A percentile compares a stretch with the other conserved stretches of the same genome.
These are phyloP conservation scores for Lactarius indigo DNA, from an alignment of 768 basidiomycete genomes.

Conservation along the genomic window DNA sequence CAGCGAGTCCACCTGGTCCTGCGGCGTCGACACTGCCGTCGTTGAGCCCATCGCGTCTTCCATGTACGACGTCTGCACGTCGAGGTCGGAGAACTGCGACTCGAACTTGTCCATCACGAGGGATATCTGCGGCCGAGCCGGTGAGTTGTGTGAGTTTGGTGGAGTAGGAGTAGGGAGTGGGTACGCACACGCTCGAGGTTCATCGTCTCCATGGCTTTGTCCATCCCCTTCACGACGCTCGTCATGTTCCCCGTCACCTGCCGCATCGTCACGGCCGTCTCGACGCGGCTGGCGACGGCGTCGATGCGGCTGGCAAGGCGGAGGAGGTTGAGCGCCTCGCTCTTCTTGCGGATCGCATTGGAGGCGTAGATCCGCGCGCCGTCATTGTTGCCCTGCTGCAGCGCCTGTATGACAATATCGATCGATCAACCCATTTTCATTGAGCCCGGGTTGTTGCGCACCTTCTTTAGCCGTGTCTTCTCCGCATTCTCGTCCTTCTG, in stretches of 20 bases:
- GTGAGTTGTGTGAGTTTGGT: not conserved
- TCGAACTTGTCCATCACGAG: conserved; percentile 99
- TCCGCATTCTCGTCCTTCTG: conserved; percentile 91
- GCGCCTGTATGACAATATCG: conserved; percentile 53
- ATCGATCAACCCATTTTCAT: too few species aligned
- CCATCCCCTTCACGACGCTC: conserved; percentile 95
- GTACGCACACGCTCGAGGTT: conserved; percentile 86
- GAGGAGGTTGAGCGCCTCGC: conserved; percentile 86
- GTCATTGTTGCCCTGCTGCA: conserved; percentile 94
- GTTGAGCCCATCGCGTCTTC: conserved; percentile 94
- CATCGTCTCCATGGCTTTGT: conserved; percentile 99
- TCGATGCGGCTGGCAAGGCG: conserved; percentile 90
- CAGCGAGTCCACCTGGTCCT: conserved; percentile 93
- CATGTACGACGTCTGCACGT: conserved; percentile 98
- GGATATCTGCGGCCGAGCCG: conserved; percentile 63
- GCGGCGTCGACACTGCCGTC: conserved; percentile 89
- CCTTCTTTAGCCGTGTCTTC: conserved; percentile 92
- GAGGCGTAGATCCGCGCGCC: conserved; percentile 97
- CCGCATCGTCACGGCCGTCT: conserved; percentile 98
- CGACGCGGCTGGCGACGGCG: conserved; percentile 93
- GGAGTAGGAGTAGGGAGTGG: not conserved
- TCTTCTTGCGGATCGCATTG: conserved; percentile 98
- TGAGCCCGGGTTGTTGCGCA: too few species aligned
- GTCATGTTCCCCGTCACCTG: conserved; percentile 97
- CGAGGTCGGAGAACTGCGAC: conserved; percentile 90